Percentiles rank a stretch among this genome's conserved stretches.
Evolutionary conservation across 257 asterid genomes (phyloP).

Genomic region (Fraxinus anomala): DNA sequence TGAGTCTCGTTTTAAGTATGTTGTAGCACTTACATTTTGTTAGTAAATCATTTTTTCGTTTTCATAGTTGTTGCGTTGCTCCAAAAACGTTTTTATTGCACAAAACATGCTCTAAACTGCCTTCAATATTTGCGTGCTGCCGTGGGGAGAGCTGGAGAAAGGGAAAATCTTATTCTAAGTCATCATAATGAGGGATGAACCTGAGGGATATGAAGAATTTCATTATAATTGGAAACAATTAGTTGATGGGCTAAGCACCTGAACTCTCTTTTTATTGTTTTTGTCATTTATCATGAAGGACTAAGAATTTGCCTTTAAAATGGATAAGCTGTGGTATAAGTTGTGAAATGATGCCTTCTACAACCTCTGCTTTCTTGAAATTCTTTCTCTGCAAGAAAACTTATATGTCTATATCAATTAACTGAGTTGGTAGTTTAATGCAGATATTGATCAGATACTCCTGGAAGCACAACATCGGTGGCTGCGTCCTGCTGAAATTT

Average conservation of each 20-base stretch:
- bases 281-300: background rate
- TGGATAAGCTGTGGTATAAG: background rate
- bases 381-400: background rate
- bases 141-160: background rate
- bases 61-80: background rate
- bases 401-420: conserved; percentile 11
- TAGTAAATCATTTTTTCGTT: too few species aligned
- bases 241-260: background rate
- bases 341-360: background rate
- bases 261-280: background rate
- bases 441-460: conserved; percentile 87
- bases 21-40: background rate
- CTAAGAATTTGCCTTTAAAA: background rate
- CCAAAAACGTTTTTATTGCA: background rate
- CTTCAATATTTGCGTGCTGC: background rate
- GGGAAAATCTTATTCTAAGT: conserved; percentile 10
- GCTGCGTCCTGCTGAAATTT: conserved; percentile 92
- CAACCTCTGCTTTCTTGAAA: conserved; percentile 6
- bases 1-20: background rate
- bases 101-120: conserved; percentile 10
- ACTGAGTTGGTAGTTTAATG: conserved; percentile 35
- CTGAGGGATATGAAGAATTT: conserved; percentile 1
- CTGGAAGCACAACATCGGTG: conserved; percentile 82
- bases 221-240: background rate
- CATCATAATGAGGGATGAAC: background rate